A percentile compares a stretch with the other conserved stretches of the same genome.
Evolutionary conservation across 1,284 basidiomycete genomes (phyloP).

Genomic region (Austroboletus niveus): DNA sequence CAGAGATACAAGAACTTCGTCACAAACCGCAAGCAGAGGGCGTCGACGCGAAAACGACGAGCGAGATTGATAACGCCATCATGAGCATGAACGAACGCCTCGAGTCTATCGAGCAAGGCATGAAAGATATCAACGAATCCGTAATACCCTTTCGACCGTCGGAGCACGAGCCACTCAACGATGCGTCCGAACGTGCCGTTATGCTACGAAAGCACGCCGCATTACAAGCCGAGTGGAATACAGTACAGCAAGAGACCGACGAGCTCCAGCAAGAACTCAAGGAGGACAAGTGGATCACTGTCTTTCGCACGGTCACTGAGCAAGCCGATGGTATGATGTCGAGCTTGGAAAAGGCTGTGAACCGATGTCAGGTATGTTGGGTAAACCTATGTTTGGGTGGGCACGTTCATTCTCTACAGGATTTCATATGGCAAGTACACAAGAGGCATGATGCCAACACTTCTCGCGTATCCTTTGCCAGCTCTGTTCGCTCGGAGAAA

Average conservation of each 20-base stretch:
- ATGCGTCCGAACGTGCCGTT: constrained; percentile 46
- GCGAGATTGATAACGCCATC: constrained; percentile 76
- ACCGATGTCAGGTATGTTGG: constrained; percentile 72
- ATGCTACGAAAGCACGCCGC: constrained; percentile 70
- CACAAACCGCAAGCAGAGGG: constrained; percentile 71
- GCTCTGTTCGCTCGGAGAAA: constrained; percentile 52
- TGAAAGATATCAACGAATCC: constrained; percentile 63
- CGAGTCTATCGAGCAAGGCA: constrained; percentile 68
- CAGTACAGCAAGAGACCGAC: constrained; percentile 77
- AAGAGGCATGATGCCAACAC: constrained; percentile 50
- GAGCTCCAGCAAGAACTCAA: constrained; percentile 86
- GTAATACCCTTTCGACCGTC: constrained; percentile 56
- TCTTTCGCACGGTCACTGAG: constrained; percentile 89
- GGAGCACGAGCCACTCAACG: constrained; percentile 41
- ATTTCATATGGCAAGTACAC: constrained; percentile 80
- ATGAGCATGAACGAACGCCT: constrained; percentile 78
- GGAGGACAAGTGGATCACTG: constrained; percentile 93
- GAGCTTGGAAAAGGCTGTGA: constrained; percentile 87
- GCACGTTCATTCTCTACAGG: constrained; percentile 41
- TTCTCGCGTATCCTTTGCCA: constrained; percentile 44
- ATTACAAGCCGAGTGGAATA: constrained; percentile 74
- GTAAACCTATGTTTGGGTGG: not conserved
- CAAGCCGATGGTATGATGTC: constrained; percentile 98
- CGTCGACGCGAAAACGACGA: constrained; percentile 51
- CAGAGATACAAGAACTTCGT: constrained; percentile 83